phyloP scores from a whole-genome alignment of 176 grass and related monocot species.

The Oryza brachyantha region DNA sequence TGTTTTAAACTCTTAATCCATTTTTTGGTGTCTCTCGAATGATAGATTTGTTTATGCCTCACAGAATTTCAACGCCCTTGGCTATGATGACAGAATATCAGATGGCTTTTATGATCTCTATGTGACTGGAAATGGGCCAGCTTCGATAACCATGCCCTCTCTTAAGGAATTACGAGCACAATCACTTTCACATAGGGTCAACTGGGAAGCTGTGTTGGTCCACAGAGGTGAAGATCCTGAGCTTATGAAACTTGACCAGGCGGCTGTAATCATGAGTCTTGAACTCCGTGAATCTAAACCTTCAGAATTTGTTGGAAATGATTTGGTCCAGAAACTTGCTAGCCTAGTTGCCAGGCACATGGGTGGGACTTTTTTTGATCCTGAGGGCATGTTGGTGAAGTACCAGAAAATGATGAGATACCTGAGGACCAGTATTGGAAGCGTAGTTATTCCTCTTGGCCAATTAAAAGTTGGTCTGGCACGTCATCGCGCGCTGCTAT shows the following conservation, averaged over 20 bases:
- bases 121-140: conserved; percentile 43
- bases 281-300: conserved; percentile 45
- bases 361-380: conserved; percentile 74
- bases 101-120: conserved; percentile 98
- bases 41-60: conserved; percentile 39
- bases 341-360: conserved; percentile 77
- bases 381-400: conserved; percentile 58
- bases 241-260: conserved; percentile 78
- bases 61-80: conserved; percentile 88
- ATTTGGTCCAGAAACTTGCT: conserved; percentile 81
- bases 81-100: conserved; percentile 89
- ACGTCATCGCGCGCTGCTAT: conserved; percentile 90
- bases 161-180: conserved; percentile 64
- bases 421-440: conserved; percentile 56
- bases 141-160: conserved; percentile 63
- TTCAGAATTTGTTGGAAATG: conserved; percentile 52
- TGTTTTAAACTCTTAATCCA: not conserved
- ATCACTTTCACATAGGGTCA: conserved; percentile 56
- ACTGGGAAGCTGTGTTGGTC: conserved; percentile 82
- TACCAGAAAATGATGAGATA: conserved; percentile 62
- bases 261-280: conserved; percentile 43
- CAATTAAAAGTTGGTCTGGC: conserved; percentile 80
- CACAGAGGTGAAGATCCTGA: conserved; percentile 83
- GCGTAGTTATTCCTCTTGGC: conserved; percentile 72
- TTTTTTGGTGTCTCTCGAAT: conserved; percentile 37